A percentile compares a stretch with the other conserved stretches of the same genome.
phyloP scores from a whole-genome alignment of 2,329 filamentous ascomycete species.

The Leptographium procerum region DNA sequence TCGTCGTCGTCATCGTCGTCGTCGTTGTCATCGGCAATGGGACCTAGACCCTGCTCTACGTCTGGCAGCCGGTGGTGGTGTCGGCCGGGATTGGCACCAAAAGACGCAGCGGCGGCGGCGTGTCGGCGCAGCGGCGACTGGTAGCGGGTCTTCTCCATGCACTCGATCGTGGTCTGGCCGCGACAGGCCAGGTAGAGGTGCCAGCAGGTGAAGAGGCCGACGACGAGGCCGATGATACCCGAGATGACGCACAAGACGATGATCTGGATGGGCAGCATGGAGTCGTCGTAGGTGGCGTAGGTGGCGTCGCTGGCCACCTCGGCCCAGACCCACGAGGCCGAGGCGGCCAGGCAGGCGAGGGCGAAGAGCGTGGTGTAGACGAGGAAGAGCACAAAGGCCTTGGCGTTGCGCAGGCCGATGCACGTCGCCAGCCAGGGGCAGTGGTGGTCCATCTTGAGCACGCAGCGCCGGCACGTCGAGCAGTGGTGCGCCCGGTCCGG shows the following conservation, averaged over 20 bases:
- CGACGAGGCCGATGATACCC: conserved; percentile 82
- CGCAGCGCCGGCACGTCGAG: conserved; percentile 85
- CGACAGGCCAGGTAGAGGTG: conserved; percentile 70
- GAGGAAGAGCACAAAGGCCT: conserved; percentile 85
- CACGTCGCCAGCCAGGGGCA: conserved; percentile 97
- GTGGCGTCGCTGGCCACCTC: conserved; percentile 58
- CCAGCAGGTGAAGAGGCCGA: conserved; percentile 84
- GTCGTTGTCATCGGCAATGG: background rate
- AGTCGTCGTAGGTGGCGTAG: conserved; percentile 54
- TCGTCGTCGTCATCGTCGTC: conserved; percentile 5
- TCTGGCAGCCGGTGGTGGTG: conserved; percentile 65
- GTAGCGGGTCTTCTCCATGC: conserved; percentile 90
- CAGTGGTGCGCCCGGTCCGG: conserved; percentile 96
- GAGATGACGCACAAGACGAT: conserved; percentile 77
- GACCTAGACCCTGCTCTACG: conserved; percentile 18
- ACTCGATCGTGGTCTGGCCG: conserved; percentile 91
- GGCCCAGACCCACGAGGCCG: conserved; percentile 70
- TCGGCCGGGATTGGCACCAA: conserved; percentile 13
- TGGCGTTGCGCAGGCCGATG: conserved; percentile 89
- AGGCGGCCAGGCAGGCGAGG: conserved; percentile 67
- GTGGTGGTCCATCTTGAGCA: conserved; percentile 99
- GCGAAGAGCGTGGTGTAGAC: conserved; percentile 83
- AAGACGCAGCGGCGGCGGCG: background rate
- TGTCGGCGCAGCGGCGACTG: conserved; percentile 59
- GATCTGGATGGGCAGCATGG: conserved; percentile 78